These are phyloP conservation scores for Barnettozyma vustinii DNA, from an alignment of 805 yeast genomes.

Conservation along the genomic window DNA sequence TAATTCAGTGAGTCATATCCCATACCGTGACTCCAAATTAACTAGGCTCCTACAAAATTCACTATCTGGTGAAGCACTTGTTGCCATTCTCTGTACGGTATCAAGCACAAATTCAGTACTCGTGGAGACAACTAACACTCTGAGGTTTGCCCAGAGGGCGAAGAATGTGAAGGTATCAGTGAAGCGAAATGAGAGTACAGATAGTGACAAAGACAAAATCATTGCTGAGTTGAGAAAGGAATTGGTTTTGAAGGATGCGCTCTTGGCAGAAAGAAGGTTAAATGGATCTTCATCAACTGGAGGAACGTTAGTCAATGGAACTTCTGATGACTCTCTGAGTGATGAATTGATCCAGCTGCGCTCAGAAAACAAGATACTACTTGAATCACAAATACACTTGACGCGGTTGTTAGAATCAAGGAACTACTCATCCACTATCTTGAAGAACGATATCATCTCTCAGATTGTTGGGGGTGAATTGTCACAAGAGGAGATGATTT, in stretches of 20 bases:
- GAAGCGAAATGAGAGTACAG: conserved; percentile 38
- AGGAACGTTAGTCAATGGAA: not conserved
- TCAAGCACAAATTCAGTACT: conserved; percentile 28
- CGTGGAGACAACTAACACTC: conserved; percentile 81
- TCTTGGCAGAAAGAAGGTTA: conserved; percentile 24
- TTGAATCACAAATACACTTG: conserved; percentile 65
- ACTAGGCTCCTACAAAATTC: conserved; percentile 91
- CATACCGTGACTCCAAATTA: conserved; percentile 89
- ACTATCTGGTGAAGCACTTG: conserved; percentile 77
- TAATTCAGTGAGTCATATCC: conserved; percentile 54
- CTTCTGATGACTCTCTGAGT: not conserved
- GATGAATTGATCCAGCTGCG: conserved; percentile 39
- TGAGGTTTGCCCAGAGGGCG: conserved; percentile 91
- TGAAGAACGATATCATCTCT: conserved; percentile 55
- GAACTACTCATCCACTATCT: conserved; percentile 46
- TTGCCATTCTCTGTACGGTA: conserved; percentile 82
- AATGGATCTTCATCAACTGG: not conserved
- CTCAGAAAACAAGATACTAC: conserved; percentile 60
- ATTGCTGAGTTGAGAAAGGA: conserved; percentile 54
- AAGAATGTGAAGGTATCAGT: conserved; percentile 76
- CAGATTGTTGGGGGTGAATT: conserved; percentile 35
- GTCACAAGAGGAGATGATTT: conserved; percentile 30
- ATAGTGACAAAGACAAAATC: conserved; percentile 40
- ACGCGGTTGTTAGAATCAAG: conserved; percentile 60
- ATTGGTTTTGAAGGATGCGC: conserved; percentile 49